phyloP scores from a whole-genome alignment of 805 yeast genomes.

The Wickerhamomyces chambardii region DNA sequence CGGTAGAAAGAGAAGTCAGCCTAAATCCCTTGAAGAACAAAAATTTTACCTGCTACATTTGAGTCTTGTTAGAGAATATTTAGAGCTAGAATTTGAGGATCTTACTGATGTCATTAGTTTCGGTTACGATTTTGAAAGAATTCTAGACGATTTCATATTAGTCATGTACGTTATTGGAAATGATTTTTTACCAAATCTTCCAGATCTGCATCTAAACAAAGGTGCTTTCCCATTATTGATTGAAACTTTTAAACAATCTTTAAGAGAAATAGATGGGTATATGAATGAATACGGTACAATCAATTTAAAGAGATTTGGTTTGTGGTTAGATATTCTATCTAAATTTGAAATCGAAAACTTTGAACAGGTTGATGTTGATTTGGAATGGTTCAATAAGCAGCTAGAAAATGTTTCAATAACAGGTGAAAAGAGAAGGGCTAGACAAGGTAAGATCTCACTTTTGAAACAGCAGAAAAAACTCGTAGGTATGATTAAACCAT shows the following conservation, averaged over 20 bases:
- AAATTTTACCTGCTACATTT: conserved; percentile 78
- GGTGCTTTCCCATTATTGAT: conserved; percentile 95
- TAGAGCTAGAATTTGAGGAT: conserved; percentile 76
- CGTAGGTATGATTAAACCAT: conserved; percentile 45
- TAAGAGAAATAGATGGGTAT: conserved; percentile 72
- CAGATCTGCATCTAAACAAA: conserved; percentile 86
- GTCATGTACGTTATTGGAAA: conserved; percentile 94
- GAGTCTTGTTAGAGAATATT: conserved; percentile 82
- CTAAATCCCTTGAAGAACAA: conserved; percentile 59
- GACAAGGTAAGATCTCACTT: conserved; percentile 54
- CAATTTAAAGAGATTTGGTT: conserved; percentile 59
- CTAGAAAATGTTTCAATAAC: conserved; percentile 68
- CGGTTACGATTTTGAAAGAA: conserved; percentile 74
- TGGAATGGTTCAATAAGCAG: conserved; percentile 86
- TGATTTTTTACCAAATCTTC: conserved; percentile 95
- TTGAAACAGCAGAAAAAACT: conserved; percentile 69
- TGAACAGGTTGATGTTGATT: conserved; percentile 75
- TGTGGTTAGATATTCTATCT: conserved; percentile 71
- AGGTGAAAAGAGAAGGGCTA: conserved; percentile 62
- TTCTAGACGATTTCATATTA: conserved; percentile 86
- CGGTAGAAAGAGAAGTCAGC: conserved; percentile 40
- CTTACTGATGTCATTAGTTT: conserved; percentile 56
- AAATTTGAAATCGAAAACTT: conserved; percentile 80
- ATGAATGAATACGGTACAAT: conserved; percentile 78
- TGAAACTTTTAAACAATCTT: conserved; percentile 77